Conservation (phyloP, 306 rosid genomes). For the Acacia confusa region DNA sequence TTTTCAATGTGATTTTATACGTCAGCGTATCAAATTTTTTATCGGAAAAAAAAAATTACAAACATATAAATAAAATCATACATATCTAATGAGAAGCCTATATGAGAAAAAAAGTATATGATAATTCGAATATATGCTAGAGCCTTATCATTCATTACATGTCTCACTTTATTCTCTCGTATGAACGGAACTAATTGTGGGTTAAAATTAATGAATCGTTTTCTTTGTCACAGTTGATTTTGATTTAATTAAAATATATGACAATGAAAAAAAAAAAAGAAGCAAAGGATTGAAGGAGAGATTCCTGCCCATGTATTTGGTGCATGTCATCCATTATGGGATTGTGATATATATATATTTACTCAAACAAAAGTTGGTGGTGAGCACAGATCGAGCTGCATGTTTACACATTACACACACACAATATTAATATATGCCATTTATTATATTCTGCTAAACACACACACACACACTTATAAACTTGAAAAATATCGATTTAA, state of each 20-base stretch:
- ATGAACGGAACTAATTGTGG: background rate
- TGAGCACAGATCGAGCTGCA: background rate
- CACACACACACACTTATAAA: no score
- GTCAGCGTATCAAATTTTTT: no score
- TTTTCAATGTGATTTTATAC: no score
- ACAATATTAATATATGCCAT: background rate
- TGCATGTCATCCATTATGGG: conserved; percentile 13
- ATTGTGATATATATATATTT: background rate
- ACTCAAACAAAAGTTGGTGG: background rate
- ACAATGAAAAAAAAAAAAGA: background rate
- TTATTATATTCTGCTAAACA: conserved; percentile 19
- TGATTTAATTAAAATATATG: background rate
- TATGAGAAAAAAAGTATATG: no score
- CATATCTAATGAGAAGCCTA: no score
- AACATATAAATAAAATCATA: no score
- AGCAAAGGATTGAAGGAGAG: background rate
- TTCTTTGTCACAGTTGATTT: background rate
- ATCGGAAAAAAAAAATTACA: no score
- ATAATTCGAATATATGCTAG: no score
- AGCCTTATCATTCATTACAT: no score
- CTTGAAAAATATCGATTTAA: background rate
- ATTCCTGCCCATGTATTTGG: background rate
- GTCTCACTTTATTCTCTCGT: no score
- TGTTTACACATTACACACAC: background rate
- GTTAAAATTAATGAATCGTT: background rate